Base-by-base conservation (phyloP, 78 protist genomes). In the Dictyostelium brefeldianum region DNA sequence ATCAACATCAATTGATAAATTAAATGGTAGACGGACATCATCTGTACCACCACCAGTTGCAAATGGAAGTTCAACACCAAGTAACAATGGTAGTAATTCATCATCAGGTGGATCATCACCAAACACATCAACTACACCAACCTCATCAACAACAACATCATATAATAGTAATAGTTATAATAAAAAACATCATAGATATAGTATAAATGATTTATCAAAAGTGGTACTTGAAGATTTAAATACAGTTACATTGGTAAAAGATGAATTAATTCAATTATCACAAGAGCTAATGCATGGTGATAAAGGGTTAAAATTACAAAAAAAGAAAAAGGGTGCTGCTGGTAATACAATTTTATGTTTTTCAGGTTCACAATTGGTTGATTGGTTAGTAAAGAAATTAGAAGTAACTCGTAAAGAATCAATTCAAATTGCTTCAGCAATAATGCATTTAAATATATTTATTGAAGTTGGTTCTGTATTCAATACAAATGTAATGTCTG, bases 371-470 rank as follows among this genome's bases (percentile, higher is more conserved):
- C 93, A 87, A 51, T 36, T 87, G 27, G 36, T 87, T 18, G 93
- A 87, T 48, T 87, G 93, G 93, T 41, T 87, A 41, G 57, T 77
- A 51, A 77, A 48, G 53, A 74, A 78, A 64, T 51, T 87, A 8
- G 83, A 77, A 4, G 79, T 87, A 0, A 18, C 74, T 10, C 57
- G 84, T 64, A 56, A 62, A 48, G 93, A 87, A 22, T 73, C 80
- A 25, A 47, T 47, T 11, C 67, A 48, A 20, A 54, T 87, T 3
- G 93, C 74, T 8, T 31, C 36, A 6, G 67, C 36, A 12, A 50
- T 87, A 11, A 20, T 87, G 53, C 67, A 87, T 65, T 87, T 87
- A 77, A 87, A 87, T 77, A 87, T 87, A 64, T 87, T 87, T 43
- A 59, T 87, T 48, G 93, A 87, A 14, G 64, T 50, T 50, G 81